Percentiles rank a stretch among this genome's conserved stretches.
phyloP scores from a whole-genome alignment of 2,329 filamentous ascomycete species.

The Ophiostoma australiae region DNA sequence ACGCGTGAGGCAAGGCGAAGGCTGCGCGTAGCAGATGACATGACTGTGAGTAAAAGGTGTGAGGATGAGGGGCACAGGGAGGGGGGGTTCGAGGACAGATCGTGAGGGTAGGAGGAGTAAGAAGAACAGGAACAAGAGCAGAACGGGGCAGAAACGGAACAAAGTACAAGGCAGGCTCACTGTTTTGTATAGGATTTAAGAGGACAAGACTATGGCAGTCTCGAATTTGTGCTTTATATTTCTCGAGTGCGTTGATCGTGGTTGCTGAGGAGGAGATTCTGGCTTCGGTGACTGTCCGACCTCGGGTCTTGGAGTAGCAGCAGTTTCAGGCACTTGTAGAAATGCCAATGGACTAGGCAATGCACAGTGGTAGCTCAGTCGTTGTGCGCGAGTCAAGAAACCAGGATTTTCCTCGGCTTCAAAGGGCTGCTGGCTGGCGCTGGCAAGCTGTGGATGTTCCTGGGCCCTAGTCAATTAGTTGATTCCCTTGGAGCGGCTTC shows the following conservation, averaged over 20 bases:
- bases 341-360: not conserved
- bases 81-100: slow-evolving; percentile 11
- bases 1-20: slow-evolving; percentile 52
- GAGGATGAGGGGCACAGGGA: slow-evolving; percentile 12
- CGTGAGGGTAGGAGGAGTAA: not conserved
- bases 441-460: not conserved
- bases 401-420: slow-evolving; percentile 4
- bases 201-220: not conserved
- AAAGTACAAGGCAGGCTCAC: not conserved
- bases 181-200: not conserved
- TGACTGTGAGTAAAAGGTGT: slow-evolving; percentile 31
- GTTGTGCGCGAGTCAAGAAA: not conserved
- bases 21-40: slow-evolving; percentile 53
- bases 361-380: not conserved
- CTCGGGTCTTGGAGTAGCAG: slow-evolving; percentile 23
- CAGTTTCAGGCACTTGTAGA: not conserved
- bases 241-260: not conserved
- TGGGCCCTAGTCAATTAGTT: slow-evolving; percentile 2
- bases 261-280: slow-evolving; percentile 3
- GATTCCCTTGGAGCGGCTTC: slow-evolving; percentile 19
- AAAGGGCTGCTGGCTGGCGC: not conserved
- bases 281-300: slow-evolving; percentile 17
- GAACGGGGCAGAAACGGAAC: not conserved
- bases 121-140: slow-evolving; percentile 1
- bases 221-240: slow-evolving; percentile 17